Evolutionary conservation across 1,139 yeast species (phyloP), one percentile per base, ranked within the genome.

Genomic region (Geotrichum klebahnii): DNA sequence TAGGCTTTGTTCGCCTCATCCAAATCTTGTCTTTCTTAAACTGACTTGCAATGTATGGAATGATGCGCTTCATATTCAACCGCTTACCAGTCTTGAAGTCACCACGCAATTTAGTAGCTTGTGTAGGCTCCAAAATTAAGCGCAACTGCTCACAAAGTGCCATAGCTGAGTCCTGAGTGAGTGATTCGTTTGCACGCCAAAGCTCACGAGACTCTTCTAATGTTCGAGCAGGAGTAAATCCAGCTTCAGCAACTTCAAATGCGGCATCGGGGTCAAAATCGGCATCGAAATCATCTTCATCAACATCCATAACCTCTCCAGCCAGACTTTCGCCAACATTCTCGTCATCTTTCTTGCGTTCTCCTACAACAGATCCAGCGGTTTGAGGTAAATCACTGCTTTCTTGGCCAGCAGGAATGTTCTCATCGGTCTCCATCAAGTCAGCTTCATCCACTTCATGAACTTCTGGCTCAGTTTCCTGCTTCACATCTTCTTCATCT

Each of bases 1-100:
- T 86, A 50, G 98, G 99, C 66, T 92, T 92, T 6, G 97, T 90
- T 69, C 99, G 81, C 65, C 97, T 80, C 72, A 94, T 77, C 99
- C 99, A 94, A 55, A 94, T 94, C 74, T 94, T 94, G 68, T 94
- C 99, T 68, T 92, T 92, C 63, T 96, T 82, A 79, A 89, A 94
- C 63, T 90, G 96, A 44, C 96, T 86, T 1, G 99, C 98, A 73
- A 94, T 92, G 69, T 92, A 94, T 12, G 98, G 96, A 62, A 94
- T 92, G 59, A 94, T 94, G 59, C 97, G 77, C 75, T 90, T 92
- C 97, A 94, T 90, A 68, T 94, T 94, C 63, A 94, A 77, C 58
- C 98, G 77, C 68, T 94, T 94, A 67, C 99, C 99, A 1, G 97
- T 90, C 69, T 90, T 89, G 70, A 88, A 94, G 67, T 94, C 98